Base-by-base conservation (phyloP, 805 yeast species). In the Candida easanensis region DNA sequence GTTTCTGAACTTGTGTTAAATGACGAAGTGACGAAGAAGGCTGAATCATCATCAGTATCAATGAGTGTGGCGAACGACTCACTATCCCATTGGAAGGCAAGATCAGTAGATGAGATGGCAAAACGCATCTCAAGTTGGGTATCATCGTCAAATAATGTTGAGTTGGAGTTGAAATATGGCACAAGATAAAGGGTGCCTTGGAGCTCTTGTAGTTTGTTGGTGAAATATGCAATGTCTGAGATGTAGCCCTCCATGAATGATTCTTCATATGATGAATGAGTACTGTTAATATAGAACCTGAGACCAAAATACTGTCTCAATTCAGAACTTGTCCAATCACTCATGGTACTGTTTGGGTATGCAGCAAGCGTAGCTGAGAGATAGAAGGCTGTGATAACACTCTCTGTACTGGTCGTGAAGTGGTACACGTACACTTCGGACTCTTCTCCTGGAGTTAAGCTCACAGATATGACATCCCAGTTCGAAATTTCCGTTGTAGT, bases 31-130 rank as follows among this genome's bases (percentile, higher is more conserved):
- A 77, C 76, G 26, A 88, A 67, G 46, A 87, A 65, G 0, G 85
- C 89, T 27, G 86, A 75, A 15, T 70, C 67, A 53, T 77, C 75
- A 62, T 87, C 96, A 0, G 89, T 66, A 58, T 88, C 96, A 2
- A 85, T 75, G 15, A 84, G 64, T 27, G 62, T 54, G 0, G 79
- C 73, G 75, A 79, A 74, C 10, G 77, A 58, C 15, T 76, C 65
- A 34, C 69, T 67, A 59, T 82, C 88, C 85, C 87, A 84, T 56
- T 82, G 87, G 53, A 76, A 84, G 1, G 79, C 78, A 50, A 82
- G 64, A 57, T 80, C 80, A 38, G 70, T 70, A 53, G 74, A 81
- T 3, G 88, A 80, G 2, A 79, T 75, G 3, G 88, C 90, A 26
- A 88, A 61, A 56, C 80, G 77, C 5, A 51, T 33, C 7, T 33